A percentile compares a stretch with the other conserved stretches of the same genome.
These are phyloP conservation scores for Naematelia encephala DNA, from an alignment of 768 basidiomycete genomes.

Conservation along the genomic window DNA sequence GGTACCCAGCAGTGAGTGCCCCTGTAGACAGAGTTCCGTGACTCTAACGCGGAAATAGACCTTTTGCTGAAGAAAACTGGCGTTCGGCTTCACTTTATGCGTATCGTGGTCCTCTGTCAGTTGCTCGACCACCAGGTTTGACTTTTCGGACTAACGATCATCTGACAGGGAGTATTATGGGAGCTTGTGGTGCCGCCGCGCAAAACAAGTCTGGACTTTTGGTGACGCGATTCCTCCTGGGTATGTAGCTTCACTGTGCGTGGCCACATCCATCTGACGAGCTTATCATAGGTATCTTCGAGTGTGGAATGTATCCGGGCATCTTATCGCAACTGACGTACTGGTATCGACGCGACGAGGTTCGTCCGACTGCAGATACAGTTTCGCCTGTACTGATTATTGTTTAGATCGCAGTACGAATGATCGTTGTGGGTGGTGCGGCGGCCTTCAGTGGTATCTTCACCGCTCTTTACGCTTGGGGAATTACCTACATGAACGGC, in stretches of 20 bases:
- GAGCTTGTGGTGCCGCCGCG: conserved; percentile 17
- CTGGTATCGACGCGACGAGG: conserved; percentile 37
- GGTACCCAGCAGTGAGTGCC: too few relatives aligned
- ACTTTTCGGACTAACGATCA: too few relatives aligned
- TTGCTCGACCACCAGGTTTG: too few relatives aligned
- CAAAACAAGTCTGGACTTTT: conserved; percentile 19
- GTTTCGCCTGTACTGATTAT: conserved; percentile 15
- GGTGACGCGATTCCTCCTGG: conserved; percentile 19
- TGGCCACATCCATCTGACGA: too few relatives aligned
- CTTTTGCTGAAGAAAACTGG: conserved; percentile 27
- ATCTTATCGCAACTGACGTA: conserved; percentile 24
- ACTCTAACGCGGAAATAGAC: too few relatives aligned
- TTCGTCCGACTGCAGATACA: conserved; percentile 26
- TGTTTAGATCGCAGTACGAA: conserved; percentile 25
- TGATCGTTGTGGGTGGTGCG: conserved; percentile 24
- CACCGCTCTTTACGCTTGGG: too few relatives aligned
- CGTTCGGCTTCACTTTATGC: conserved; percentile 17
- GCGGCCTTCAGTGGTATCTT: too few relatives aligned
- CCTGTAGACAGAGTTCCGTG: too few relatives aligned
- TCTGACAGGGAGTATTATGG: too few relatives aligned
- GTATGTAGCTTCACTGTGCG: too few relatives aligned
- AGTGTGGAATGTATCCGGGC: conserved; percentile 34
- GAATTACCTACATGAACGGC: too few relatives aligned
- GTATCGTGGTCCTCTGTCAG: conserved; percentile 22
- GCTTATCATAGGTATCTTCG: too few relatives aligned